These are phyloP conservation scores for Tetracentron sinense DNA, from an alignment of 164 flowering plant species.

Conservation along the genomic window DNA sequence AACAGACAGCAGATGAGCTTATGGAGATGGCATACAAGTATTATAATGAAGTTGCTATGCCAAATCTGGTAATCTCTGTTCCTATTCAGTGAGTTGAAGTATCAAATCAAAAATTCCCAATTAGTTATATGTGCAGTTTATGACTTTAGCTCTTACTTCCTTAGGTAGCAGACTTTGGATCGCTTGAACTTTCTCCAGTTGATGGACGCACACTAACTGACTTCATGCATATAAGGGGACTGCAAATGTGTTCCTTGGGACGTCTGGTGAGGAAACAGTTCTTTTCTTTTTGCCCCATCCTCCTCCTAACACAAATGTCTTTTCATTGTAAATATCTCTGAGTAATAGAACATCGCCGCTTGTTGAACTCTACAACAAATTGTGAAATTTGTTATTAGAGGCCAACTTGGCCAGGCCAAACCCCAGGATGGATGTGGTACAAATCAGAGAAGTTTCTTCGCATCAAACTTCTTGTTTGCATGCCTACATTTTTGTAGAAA, in stretches of 20 bases:
- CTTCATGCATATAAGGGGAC: constrained; percentile 92
- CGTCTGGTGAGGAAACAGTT: constrained; percentile 71
- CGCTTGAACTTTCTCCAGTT: constrained; percentile 94
- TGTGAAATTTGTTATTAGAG: no score
- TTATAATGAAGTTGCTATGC: constrained; percentile 84
- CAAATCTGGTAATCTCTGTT: constrained; percentile 68
- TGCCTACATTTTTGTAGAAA: no score
- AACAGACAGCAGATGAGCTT: constrained; percentile 75
- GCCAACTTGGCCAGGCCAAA: no score
- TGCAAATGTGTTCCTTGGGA: constrained; percentile 82
- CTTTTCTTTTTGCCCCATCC: neutral
- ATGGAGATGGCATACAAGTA: constrained; percentile 54
- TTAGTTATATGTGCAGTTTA: neutral
- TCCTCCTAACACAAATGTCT: no score
- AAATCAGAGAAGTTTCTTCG: no score
- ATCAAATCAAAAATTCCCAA: neutral
- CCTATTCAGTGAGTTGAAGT: constrained; percentile 1
- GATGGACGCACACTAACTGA: constrained; percentile 95
- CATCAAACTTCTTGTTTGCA: neutral
- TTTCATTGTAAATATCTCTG: neutral
- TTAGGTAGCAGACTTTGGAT: constrained; percentile 93
- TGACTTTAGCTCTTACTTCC: constrained; percentile 12
- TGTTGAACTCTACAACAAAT: neutral
- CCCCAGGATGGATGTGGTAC: no score
- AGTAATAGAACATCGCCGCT: neutral